These are phyloP conservation scores for Acanthamoeba royreba DNA, from an alignment of 208 protist species.

Conservation along the genomic window DNA sequence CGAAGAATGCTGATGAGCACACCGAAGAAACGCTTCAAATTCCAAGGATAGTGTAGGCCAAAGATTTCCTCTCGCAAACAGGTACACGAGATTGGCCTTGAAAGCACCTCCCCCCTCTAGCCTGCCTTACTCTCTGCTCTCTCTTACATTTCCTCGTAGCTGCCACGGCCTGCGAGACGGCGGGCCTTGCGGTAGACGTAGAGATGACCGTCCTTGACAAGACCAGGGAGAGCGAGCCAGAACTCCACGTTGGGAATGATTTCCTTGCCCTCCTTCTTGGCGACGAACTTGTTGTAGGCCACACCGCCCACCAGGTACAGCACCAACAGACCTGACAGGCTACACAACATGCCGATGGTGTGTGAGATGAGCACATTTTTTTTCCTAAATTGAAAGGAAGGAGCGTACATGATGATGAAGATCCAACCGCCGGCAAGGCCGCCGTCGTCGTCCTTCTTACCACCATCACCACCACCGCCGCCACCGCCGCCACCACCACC, in stretches of 20 bases:
- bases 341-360: background rate
- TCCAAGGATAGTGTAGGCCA: no score
- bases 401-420: slow-evolving; percentile 51
- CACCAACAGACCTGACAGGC: background rate
- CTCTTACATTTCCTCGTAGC: background rate
- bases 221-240: slow-evolving; percentile 1
- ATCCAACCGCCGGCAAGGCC: slow-evolving; percentile 32
- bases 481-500: background rate
- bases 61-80: background rate
- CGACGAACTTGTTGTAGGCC: slow-evolving; percentile 25
- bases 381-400: background rate
- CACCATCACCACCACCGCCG: background rate
- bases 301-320: slow-evolving; percentile 9
- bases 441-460: background rate
- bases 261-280: background rate
- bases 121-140: no score
- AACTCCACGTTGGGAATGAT: slow-evolving; percentile 45
- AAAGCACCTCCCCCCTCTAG: no score
- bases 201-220: slow-evolving; percentile 44
- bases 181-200: background rate
- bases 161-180: background rate
- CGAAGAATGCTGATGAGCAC: no score
- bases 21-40: no score
- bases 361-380: background rate
- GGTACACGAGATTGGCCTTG: background rate